A percentile compares a stretch with the other conserved stretches of the same genome.
phyloP scores from a whole-genome alignment of 306 rosid species.

The Pachyrhizus erosus region DNA sequence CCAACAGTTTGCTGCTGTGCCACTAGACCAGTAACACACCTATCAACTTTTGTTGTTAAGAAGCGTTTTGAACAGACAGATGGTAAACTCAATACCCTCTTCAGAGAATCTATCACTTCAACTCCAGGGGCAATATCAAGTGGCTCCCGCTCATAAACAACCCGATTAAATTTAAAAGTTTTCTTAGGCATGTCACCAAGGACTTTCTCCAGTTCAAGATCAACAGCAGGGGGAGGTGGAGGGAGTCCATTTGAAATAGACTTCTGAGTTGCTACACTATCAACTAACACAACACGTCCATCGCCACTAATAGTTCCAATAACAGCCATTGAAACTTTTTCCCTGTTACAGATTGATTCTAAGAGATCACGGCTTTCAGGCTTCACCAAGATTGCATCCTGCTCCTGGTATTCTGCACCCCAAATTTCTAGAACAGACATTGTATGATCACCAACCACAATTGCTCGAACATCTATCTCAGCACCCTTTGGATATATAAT shows the following conservation, averaged over 20 bases:
- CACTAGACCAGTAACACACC: conserved; percentile 89
- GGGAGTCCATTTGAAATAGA: conserved; percentile 63
- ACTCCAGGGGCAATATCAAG: conserved; percentile 82
- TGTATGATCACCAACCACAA: conserved; percentile 88
- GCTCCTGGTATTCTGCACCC: conserved; percentile 98
- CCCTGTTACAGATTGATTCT: conserved; percentile 77
- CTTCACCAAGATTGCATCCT: conserved; percentile 88
- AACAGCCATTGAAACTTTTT: conserved; percentile 92
- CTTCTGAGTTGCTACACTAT: conserved; percentile 63
- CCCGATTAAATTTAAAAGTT: conserved; percentile 66
- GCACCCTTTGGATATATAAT: conserved; percentile 87
- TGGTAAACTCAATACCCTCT: conserved; percentile 83
- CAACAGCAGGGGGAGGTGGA: conserved; percentile 77
- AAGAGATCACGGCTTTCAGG: conserved; percentile 73
- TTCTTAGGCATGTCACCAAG: conserved; percentile 96
- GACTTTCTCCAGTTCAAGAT: conserved; percentile 89
- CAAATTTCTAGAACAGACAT: conserved; percentile 95
- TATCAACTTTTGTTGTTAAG: conserved; percentile 79
- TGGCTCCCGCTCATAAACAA: conserved; percentile 63
- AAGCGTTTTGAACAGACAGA: conserved; percentile 85
- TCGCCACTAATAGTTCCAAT: conserved; percentile 80
- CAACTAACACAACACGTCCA: conserved; percentile 78
- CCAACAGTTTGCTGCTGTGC: conserved; percentile 97
- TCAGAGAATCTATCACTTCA: conserved; percentile 68
- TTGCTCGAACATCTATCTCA: conserved; percentile 71